Conservation (phyloP, 129 eudicot species). For the Daucus carota region DH1_v3.0 NC_030386.2:30034501-30035000, state of each 20-base stretch:
- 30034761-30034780: slow-evolving; percentile 36
- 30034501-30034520: slow-evolving; percentile 88
- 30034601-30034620: slow-evolving; percentile 89
- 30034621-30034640: slow-evolving; percentile 93
- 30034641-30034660: slow-evolving; percentile 79
- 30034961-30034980: background rate
- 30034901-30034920: slow-evolving; percentile 98
- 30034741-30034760: background rate
- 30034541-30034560: slow-evolving; percentile 93
- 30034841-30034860: slow-evolving; percentile 84
- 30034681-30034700: background rate
- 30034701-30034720: background rate
- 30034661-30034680: slow-evolving; percentile 44
- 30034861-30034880: slow-evolving; percentile 76
- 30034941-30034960: slow-evolving; percentile 79
- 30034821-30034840: slow-evolving; percentile 86
- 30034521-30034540: slow-evolving; percentile 98
- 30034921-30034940: slow-evolving; percentile 97
- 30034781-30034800: slow-evolving; percentile 76
- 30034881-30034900: slow-evolving; percentile 73
- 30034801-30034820: slow-evolving; percentile 79
- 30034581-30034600: slow-evolving; percentile 98
- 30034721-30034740: background rate
- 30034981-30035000: background rate
- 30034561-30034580: slow-evolving; percentile 97